These are phyloP conservation scores for Nevesoporus exiguus DNA, from an alignment of 768 basidiomycete genomes.

Conservation along the genomic window DNA sequence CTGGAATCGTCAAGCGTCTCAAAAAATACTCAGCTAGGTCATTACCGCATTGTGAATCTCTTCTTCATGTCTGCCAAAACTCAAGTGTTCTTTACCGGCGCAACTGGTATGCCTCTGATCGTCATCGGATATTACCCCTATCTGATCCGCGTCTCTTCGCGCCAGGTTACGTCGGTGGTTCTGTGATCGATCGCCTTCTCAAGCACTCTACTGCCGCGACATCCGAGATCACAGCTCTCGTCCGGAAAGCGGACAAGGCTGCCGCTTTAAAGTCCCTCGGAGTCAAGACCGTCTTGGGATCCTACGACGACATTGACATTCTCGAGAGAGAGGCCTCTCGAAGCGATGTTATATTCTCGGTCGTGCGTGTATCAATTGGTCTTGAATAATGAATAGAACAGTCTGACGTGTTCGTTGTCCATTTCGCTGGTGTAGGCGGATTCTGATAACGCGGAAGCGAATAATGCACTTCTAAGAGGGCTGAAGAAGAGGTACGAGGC, in stretches of 20 bases:
- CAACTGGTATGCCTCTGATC: conserved; percentile 13
- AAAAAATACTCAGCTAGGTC: neutral
- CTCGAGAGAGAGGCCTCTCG: conserved; percentile 43
- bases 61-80: conserved; percentile 21
- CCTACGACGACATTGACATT: conserved; percentile 40
- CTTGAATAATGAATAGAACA: too few relatives aligned
- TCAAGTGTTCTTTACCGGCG: conserved; percentile 19
- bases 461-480: conserved; percentile 48
- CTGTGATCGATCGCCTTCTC: conserved; percentile 31
- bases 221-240: conserved; percentile 27
- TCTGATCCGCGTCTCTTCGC: neutral
- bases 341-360: conserved; percentile 44
- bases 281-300: conserved; percentile 37
- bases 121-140: neutral
- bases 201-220: conserved; percentile 19
- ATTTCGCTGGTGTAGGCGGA: conserved; percentile 36
- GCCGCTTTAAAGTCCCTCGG: conserved; percentile 21
- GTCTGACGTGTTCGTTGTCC: neutral
- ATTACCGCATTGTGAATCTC: neutral
- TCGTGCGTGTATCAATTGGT: conserved; percentile 24
- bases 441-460: conserved; percentile 44
- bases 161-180: conserved; percentile 35
- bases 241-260: conserved; percentile 30
- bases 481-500: conserved; percentile 43
- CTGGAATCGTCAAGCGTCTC: neutral